These are phyloP conservation scores for Mrakia gelida DNA, from an alignment of 768 basidiomycete species.

Conservation along the genomic window DNA sequence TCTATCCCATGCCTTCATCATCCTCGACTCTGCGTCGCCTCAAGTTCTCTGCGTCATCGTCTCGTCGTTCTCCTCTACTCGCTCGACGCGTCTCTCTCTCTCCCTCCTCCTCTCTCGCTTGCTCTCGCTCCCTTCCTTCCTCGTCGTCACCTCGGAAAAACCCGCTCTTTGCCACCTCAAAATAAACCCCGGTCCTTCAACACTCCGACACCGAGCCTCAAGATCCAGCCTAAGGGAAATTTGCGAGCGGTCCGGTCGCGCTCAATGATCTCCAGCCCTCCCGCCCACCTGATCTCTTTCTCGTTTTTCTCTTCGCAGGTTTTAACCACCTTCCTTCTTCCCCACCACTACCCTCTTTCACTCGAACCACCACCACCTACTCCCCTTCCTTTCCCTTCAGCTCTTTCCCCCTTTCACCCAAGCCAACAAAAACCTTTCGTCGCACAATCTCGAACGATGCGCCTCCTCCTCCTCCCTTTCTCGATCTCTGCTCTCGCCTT, in stretches of 20 bases:
- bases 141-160: neutral
- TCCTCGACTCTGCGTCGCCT: too few species aligned
- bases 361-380: neutral
- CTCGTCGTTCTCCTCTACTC: too few species aligned
- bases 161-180: too few species aligned
- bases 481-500: neutral
- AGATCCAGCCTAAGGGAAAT: neutral
- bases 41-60: too few species aligned
- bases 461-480: neutral
- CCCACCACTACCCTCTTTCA: neutral
- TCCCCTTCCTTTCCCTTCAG: neutral
- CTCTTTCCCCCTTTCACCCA: neutral
- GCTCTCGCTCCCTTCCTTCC: neutral
- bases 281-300: neutral
- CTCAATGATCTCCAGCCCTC: neutral
- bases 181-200: neutral
- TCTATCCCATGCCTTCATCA: too few species aligned
- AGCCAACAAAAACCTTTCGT: neutral
- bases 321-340: too few species aligned
- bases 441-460: neutral
- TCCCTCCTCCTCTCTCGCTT: too few species aligned
- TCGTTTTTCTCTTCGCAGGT: neutral
- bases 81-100: too few species aligned
- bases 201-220: too few species aligned
- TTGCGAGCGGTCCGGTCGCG: neutral